phyloP scores from a whole-genome alignment of 495 filamentous ascomycete genomes.

The Neurospora sp. region DNA sequence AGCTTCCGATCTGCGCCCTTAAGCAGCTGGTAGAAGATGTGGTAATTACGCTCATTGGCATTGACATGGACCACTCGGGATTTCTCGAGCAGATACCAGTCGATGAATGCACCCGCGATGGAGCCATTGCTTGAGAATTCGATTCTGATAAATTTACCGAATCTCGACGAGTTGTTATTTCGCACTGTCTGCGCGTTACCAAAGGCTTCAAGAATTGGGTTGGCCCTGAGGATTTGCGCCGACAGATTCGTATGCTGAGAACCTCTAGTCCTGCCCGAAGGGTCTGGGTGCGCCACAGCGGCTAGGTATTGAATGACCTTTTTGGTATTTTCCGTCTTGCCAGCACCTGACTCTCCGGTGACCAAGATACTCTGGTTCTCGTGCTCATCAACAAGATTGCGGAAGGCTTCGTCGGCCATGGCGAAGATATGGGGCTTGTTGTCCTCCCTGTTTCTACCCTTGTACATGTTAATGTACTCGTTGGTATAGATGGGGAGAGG shows the following conservation, averaged over 20 bases:
- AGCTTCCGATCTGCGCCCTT: conserved; percentile 66
- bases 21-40: conserved; percentile 94
- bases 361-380: conserved; percentile 97
- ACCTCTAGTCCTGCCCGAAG: conserved; percentile 49
- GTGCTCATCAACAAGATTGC: conserved; percentile 89
- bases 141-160: conserved; percentile 98
- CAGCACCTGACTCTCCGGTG: conserved; percentile 95
- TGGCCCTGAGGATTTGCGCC: conserved; percentile 90
- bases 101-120: conserved; percentile 92
- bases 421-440: conserved; percentile 97
- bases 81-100: conserved; percentile 98
- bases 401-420: conserved; percentile 95
- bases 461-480: conserved; percentile 96
- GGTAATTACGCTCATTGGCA: conserved; percentile 84
- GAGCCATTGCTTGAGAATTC: conserved; percentile 86
- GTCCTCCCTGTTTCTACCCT: conserved; percentile 79
- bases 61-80: conserved; percentile 88
- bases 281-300: conserved; percentile 80
- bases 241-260: conserved; percentile 80
- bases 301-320: conserved; percentile 99
- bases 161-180: conserved; percentile 97
- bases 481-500: conserved; percentile 90
- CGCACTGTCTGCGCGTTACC: conserved; percentile 96
- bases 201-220: conserved; percentile 96
- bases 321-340: conserved; percentile 99